Evolutionary conservation across 768 basidiomycete species (phyloP), one percentile per base, ranked within the genome.

Genomic region (Mycena crocata): DNA sequence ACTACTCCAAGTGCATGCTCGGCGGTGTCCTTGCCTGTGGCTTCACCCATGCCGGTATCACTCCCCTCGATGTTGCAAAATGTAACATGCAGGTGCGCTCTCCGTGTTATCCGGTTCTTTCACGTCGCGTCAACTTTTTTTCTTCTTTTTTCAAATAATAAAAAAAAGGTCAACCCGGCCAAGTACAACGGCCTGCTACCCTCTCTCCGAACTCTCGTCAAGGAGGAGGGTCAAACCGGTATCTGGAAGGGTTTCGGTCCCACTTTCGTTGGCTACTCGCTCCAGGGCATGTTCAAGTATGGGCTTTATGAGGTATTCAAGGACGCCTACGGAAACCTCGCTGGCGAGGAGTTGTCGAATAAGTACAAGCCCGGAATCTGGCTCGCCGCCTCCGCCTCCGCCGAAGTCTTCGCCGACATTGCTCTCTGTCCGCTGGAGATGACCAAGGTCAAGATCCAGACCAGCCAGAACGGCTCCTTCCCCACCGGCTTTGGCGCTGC

Each of bases 291-390:
- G 89, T 95, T 97, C 92, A 98, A 98, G 83, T 98, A 94, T 80
- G 96, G 96, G 84, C 93, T 96, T 79, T 98, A 98, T 79, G 96
- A 98, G 82, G 79, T 93, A 76, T 98, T 96, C 93, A 98, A 97
- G 86, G 96, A 98, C 79, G 64, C 76, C 69, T 96, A 96, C 87
- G 89, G 89, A 86, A 96, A 96, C 87, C 76, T 91, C 70, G 90
- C 94, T 68, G 96, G 96, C 57, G 90, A 96, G 79, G 93, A 95
- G 77, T 82, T 87, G 44, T 78, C 92, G 28, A 79, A 86, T 60
- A 90, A 94, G 73, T 94, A 93, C 88, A 94, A 94, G 84, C 90
- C 92, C 69, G 85, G 86, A 64, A 95, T 98, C 82, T 98, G 96
- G 94, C 89, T 96, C 70, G 94, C 90, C 30, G 94, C 93, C 77